Conservation (phyloP, 1,139 yeast genomes). For the Pneumocystis carinii region DNA sequence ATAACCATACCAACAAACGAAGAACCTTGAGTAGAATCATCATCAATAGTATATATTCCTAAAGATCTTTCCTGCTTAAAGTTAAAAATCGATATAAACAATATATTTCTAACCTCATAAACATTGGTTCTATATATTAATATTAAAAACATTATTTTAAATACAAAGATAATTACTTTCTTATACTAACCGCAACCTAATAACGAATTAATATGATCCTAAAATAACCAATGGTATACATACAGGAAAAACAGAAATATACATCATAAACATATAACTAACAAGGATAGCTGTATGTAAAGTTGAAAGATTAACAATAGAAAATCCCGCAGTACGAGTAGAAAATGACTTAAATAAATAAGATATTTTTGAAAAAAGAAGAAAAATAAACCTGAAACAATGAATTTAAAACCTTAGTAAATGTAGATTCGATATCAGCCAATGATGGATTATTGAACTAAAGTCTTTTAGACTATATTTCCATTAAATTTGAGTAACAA, state of each 20-base stretch:
- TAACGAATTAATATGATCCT: neutral
- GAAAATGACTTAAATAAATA: conserved; percentile 67
- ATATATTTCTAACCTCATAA: conserved; percentile 48
- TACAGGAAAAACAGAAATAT: conserved; percentile 83
- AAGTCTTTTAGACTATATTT: neutral
- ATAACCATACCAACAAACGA: conserved; percentile 1
- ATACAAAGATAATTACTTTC: neutral
- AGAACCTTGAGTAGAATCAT: conserved; percentile 9
- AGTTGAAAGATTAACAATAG: conserved; percentile 49
- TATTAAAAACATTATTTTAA: neutral
- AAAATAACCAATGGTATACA: conserved; percentile 42
- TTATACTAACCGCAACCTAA: conserved; percentile 1
- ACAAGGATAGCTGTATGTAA: conserved; percentile 87
- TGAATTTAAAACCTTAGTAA: conserved; percentile 32
- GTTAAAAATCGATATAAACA: neutral
- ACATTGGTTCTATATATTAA: conserved; percentile 89
- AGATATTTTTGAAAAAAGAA: neutral
- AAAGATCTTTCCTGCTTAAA: conserved; percentile 40
- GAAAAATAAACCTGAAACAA: neutral
- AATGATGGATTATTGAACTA: conserved; percentile 21
- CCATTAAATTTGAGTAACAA: conserved; percentile 23
- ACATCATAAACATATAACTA: conserved; percentile 92
- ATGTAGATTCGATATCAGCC: conserved; percentile 48
- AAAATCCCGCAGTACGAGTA: conserved; percentile 85
- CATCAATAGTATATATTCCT: conserved; percentile 54